A percentile compares a stretch with the other conserved stretches of the same genome.
Evolutionary conservation across 2,329 filamentous ascomycete species (phyloP).

Genomic region (Penicillium corylophilum): DNA sequence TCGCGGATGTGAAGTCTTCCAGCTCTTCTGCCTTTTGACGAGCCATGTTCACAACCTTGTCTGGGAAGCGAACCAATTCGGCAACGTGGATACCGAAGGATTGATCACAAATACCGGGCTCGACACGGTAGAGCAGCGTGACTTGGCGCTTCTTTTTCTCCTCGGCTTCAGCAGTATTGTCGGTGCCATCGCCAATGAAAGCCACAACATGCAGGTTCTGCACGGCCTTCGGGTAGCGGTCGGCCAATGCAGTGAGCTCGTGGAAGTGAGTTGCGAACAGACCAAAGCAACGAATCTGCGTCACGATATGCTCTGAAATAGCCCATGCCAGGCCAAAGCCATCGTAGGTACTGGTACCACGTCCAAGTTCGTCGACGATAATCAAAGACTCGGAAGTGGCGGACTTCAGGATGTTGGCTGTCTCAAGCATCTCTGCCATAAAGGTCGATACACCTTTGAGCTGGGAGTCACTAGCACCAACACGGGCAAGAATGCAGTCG

Average conservation of each 20-base stretch:
- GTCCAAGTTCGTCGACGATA: constrained; percentile 96
- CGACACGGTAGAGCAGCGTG: constrained; percentile 93
- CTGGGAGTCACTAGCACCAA: constrained; percentile 93
- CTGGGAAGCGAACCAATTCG: constrained; percentile 91
- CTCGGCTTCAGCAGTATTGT: constrained; percentile 43
- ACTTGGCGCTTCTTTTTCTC: constrained; percentile 72
- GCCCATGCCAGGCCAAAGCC: constrained; percentile 99
- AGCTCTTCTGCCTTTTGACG: constrained; percentile 97
- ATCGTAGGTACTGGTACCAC: constrained; percentile 96
- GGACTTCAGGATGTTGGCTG: constrained; percentile 95
- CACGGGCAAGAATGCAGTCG: constrained; percentile 92
- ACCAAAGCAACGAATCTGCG: constrained; percentile 88
- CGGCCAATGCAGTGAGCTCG: constrained; percentile 86
- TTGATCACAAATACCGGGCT: constrained; percentile 93
- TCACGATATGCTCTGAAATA: constrained; percentile 95
- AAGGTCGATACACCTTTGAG: constrained; percentile 98
- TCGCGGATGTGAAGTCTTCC: constrained; percentile 70
- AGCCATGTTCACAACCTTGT: constrained; percentile 98
- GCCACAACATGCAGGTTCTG: constrained; percentile 94
- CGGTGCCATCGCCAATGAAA: constrained; percentile 66
- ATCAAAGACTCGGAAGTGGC: constrained; percentile 94
- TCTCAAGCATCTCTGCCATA: constrained; percentile 99
- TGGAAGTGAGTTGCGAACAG: constrained; percentile 99
- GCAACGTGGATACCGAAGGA: constrained; percentile 98
- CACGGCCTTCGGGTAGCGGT: constrained; percentile 77